Evolutionary conservation across 2,329 filamentous ascomycete species (phyloP).

Genomic region (Penicillium sp.): DNA sequence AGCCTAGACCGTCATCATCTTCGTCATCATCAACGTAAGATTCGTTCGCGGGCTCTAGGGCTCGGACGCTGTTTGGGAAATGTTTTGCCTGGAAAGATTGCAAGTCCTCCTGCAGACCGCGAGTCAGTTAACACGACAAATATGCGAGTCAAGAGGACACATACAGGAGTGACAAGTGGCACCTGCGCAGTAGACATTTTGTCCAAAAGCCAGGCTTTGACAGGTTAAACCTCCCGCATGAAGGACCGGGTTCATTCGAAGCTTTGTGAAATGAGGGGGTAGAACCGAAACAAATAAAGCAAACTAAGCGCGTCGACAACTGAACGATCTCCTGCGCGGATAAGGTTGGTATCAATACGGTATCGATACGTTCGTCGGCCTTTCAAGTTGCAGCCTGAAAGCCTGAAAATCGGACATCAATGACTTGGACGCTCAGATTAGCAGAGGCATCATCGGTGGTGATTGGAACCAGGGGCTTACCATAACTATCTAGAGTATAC

Average conservation of each 20-base stretch:
- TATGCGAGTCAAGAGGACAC: slow-evolving; percentile 1
- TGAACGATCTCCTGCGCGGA: neutral
- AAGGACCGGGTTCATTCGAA: neutral
- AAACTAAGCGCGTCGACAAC: neutral
- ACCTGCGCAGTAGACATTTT: slow-evolving; percentile 31
- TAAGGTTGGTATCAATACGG: slow-evolving; percentile 1
- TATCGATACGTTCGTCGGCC: neutral
- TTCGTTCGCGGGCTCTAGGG: slow-evolving; percentile 3
- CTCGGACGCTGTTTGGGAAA: slow-evolving; percentile 48
- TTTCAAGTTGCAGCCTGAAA: neutral
- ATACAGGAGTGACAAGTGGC: slow-evolving; percentile 43
- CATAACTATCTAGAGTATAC: no score
- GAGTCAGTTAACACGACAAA: neutral
- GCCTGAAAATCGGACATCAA: neutral
- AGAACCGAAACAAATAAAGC: neutral
- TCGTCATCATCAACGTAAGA: slow-evolving; percentile 27
- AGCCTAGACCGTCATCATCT: slow-evolving; percentile 70
- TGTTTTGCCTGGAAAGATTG: slow-evolving; percentile 63
- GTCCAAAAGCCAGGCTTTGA: neutral
- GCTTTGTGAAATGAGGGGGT: neutral
- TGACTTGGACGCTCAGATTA: neutral
- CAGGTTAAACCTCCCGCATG: neutral
- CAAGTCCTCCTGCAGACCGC: slow-evolving; percentile 60
- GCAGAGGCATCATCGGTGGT: no score
- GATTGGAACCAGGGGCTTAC: no score